Base-by-base conservation (phyloP, 768 basidiomycete genomes). In the Agrocybe pediades region DNA sequence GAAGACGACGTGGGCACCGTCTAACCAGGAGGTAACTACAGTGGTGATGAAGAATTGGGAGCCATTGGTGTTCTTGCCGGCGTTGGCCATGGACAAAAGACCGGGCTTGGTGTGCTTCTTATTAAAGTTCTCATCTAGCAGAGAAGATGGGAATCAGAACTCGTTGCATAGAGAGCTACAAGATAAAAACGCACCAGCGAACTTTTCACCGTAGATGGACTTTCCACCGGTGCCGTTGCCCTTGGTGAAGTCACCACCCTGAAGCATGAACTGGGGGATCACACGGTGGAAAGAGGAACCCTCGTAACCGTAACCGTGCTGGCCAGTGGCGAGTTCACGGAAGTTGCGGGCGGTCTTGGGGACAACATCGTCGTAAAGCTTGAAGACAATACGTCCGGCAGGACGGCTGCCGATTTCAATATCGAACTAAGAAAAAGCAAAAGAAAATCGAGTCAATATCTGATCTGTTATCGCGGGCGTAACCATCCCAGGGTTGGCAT, bases 41-140 rank as follows among this genome's bases (percentile, higher is more conserved):
- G 92, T 95, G 59, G 91, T 93, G 76, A 96, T 86, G 79, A 97
- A 95, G 82, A 95, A 95, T 70, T 82, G 84, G 15, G 84, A 90
- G n/a, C 90, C 92, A 68, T 95, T 95, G 62, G 93, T 95, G 74
- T 93, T 85, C 67, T 71, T 73, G 30, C 87, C 88, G 6, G 86
- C 81, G 62, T 95, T 94, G 20, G 92, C 92, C 86, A 90, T 90
- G 54, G 87, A 89, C 40, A 90, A 77, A 46, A 88, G 67, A 48
- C 84, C 84, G 20, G 79, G 80, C 62, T 84, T 86, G 54, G 71
- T 80, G 77, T 97, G 95, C 72, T 84, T 87, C 56, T 84, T 67
- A 61, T 77, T 59, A 71, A 92, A 91, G 79, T 95, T 95, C 74
- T 97, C 95, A 62, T 97, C 95, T 83, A 66, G 29, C 47, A 15